Evolutionary conservation across 345 rosid species (phyloP).

Genomic region (Durio zibethinus): DNA sequence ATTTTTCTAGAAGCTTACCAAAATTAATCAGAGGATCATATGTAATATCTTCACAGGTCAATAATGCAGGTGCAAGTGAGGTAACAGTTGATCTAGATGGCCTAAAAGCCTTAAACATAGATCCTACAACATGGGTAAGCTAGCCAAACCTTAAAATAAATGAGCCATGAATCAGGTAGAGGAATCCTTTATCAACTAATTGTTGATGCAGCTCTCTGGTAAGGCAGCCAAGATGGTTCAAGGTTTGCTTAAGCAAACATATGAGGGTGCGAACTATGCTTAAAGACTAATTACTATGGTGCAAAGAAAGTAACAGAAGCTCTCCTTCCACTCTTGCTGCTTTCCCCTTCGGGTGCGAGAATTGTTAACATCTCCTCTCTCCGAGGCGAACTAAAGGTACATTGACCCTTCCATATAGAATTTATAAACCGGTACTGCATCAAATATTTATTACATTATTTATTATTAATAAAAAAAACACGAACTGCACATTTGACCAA

Average conservation of each 20-base stretch:
- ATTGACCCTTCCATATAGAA: too few species aligned
- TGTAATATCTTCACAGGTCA: conserved; percentile 28
- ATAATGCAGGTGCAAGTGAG: conserved; percentile 46
- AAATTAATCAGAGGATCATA: too few species aligned
- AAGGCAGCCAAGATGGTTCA: conserved; percentile 27
- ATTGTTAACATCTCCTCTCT: conserved; percentile 51
- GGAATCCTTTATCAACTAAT: not conserved
- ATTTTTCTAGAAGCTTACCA: too few species aligned
- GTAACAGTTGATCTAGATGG: conserved; percentile 34
- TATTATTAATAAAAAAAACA: too few species aligned
- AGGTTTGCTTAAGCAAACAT: conserved; percentile 32
- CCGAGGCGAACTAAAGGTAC: conserved; percentile 34
- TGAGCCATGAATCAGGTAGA: too few species aligned
- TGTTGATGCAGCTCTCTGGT: conserved; percentile 40
- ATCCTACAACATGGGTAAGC: conserved; percentile 39
- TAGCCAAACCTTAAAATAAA: too few species aligned
- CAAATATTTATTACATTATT: too few species aligned
- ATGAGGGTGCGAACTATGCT: conserved; percentile 44
- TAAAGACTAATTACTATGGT: conserved; percentile 49
- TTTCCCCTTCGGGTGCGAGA: conserved; percentile 45
- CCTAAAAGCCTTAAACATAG: conserved; percentile 42
- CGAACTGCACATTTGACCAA: too few species aligned
- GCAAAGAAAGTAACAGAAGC: conserved; percentile 35
- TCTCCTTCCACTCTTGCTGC: conserved; percentile 45
- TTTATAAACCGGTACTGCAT: too few species aligned